Conservation (phyloP, 2,329 filamentous ascomycete genomes). For the Hypoxylon sp. region DNA sequence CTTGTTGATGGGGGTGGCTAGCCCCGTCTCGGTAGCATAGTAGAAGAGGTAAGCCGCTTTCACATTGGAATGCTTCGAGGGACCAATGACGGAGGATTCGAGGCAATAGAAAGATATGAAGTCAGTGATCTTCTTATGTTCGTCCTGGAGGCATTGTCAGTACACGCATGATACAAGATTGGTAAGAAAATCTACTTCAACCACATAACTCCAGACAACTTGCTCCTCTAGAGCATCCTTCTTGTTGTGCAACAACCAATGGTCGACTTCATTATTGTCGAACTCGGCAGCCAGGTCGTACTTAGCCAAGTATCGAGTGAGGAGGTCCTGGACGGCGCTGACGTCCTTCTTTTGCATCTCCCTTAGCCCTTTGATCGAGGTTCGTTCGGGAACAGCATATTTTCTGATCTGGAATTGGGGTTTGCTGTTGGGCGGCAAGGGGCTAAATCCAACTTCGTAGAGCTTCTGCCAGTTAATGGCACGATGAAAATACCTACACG, state of each 20-base stretch:
- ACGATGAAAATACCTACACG: conserved; percentile 94
- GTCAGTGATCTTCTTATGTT: conserved; percentile 85
- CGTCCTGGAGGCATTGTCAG: conserved; percentile 51
- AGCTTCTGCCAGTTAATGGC: conserved; percentile 96
- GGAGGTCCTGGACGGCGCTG: conserved; percentile 75
- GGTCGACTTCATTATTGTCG: conserved; percentile 79
- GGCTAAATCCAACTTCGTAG: conserved; percentile 93
- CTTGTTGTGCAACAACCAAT: conserved; percentile 84
- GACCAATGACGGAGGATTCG: conserved; percentile 89
- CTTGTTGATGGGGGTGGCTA: conserved; percentile 64
- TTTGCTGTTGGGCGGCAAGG: conserved; percentile 83
- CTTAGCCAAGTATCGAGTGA: conserved; percentile 78
- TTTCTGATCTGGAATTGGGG: conserved; percentile 85
- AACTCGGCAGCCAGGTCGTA: conserved; percentile 89
- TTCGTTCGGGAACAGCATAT: conserved; percentile 81
- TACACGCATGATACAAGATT: background rate
- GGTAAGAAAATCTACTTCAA: conserved; percentile 66
- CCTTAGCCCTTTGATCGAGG: conserved; percentile 77
- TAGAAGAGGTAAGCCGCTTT: conserved; percentile 97
- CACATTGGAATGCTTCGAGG: conserved; percentile 79
- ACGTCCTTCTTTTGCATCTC: conserved; percentile 83
- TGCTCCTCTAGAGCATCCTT: conserved; percentile 70
- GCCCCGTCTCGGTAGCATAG: conserved; percentile 86
- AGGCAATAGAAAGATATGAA: conserved; percentile 98
- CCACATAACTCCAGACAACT: conserved; percentile 93